Conservation (phyloP, 2,329 filamentous ascomycete species). For the Trichoderma semiorbis region DNA sequence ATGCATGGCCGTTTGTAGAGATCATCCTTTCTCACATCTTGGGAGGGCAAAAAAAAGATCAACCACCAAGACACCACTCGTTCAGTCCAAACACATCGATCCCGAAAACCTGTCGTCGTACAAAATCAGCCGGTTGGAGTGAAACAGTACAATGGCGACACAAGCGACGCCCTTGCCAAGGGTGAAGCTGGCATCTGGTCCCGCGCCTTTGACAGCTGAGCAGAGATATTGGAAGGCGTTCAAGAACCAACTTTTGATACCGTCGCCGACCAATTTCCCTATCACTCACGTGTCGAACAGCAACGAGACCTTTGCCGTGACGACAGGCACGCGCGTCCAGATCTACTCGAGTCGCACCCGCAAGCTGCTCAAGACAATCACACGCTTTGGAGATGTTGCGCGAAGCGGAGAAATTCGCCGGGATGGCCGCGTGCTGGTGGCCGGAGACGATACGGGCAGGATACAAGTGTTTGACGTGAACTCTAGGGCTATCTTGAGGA, state of each 20-base stretch:
- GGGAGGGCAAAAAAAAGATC: background rate
- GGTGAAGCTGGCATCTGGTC: constrained; percentile 78
- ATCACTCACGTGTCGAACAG: constrained; percentile 84
- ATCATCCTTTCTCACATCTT: background rate
- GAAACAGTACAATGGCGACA: constrained; percentile 65
- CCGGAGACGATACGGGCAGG: constrained; percentile 85
- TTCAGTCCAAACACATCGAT: background rate
- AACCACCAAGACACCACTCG: background rate
- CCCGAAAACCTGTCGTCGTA: too few relatives aligned
- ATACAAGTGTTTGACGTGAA: constrained; percentile 93
- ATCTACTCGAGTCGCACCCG: constrained; percentile 90
- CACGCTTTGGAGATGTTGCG: constrained; percentile 86
- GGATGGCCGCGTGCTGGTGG: constrained; percentile 84
- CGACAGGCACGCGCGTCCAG: constrained; percentile 89
- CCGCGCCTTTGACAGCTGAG: constrained; percentile 81
- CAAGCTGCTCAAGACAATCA: constrained; percentile 90
- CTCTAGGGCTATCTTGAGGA: constrained; percentile 87
- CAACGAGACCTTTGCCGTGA: constrained; percentile 81
- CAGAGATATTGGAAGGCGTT: constrained; percentile 96
- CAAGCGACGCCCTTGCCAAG: constrained; percentile 76
- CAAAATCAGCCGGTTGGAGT: background rate
- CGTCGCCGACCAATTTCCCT: constrained; percentile 84
- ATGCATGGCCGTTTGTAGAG: background rate
- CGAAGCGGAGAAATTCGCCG: constrained; percentile 83
- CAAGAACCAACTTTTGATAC: constrained; percentile 83